Percentiles rank a stretch among this genome's conserved stretches.
Evolutionary conservation across 2,329 filamentous ascomycete species (phyloP).

Genomic region (Elsinoe necatrix): DNA sequence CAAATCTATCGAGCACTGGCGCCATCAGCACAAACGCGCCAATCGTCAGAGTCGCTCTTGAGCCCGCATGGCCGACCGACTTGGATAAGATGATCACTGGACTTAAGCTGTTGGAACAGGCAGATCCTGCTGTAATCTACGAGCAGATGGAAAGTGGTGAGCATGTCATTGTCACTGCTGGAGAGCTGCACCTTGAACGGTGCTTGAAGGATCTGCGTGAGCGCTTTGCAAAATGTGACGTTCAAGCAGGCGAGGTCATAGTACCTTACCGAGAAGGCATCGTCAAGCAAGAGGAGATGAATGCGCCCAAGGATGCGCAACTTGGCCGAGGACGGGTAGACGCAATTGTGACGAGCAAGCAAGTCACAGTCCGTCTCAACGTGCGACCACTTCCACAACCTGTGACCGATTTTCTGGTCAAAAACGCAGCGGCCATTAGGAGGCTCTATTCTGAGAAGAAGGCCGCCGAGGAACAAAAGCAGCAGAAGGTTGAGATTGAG

Average conservation of each 20-base stretch:
- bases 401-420: conserved; percentile 77
- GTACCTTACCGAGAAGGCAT: conserved; percentile 95
- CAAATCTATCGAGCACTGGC: conserved; percentile 81
- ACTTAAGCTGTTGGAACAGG: conserved; percentile 78
- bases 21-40: conserved; percentile 64
- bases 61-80: conserved; percentile 82
- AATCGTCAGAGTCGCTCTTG: conserved; percentile 92
- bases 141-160: conserved; percentile 89
- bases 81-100: conserved; percentile 92
- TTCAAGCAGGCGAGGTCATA: conserved; percentile 87
- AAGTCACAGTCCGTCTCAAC: conserved; percentile 66
- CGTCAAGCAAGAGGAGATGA: conserved; percentile 78
- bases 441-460: conserved; percentile 64
- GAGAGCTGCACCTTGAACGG: conserved; percentile 86
- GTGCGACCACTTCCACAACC: conserved; percentile 69
- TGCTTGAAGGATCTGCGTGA: conserved; percentile 90
- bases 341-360: conserved; percentile 72
- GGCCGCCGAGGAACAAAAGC: conserved; percentile 37
- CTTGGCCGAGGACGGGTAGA: conserved; percentile 75
- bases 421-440: conserved; percentile 72
- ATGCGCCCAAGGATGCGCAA: conserved; percentile 74
- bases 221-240: conserved; percentile 85
- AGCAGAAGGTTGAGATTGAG: conserved; percentile 35
- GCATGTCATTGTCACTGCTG: conserved; percentile 88
- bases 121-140: conserved; percentile 92